Evolutionary conservation across 1,139 yeast species (phyloP).

Genomic region (Scheffersomyces illinoinensis): DNA sequence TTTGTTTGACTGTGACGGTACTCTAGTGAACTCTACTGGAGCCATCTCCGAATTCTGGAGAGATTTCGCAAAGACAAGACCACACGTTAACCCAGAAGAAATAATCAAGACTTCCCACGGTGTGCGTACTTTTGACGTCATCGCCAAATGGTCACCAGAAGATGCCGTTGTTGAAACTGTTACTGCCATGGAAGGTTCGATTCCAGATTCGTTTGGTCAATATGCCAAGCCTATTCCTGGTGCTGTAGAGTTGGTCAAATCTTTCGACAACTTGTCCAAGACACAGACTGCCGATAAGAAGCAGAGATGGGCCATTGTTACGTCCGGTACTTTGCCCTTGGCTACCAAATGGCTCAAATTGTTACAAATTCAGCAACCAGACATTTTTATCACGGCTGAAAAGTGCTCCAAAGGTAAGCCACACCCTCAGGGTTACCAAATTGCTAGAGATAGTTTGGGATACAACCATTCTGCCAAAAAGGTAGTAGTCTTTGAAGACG

Average conservation of each 20-base stretch:
- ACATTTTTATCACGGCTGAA: conserved; percentile 77
- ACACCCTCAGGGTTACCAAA: conserved; percentile 76
- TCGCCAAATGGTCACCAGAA: conserved; percentile 73
- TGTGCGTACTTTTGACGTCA: conserved; percentile 77
- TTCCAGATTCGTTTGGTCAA: conserved; percentile 72
- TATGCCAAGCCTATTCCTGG: conserved; percentile 76
- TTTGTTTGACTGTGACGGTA: conserved; percentile 84
- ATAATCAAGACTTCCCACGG: conserved; percentile 80
- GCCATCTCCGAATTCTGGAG: conserved; percentile 84
- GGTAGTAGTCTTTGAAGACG: conserved; percentile 81
- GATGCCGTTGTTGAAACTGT: conserved; percentile 68
- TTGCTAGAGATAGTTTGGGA: conserved; percentile 62
- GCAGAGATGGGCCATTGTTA: conserved; percentile 79
- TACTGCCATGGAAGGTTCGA: conserved; percentile 66
- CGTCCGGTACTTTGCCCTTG: conserved; percentile 76
- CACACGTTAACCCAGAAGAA: conserved; percentile 68
- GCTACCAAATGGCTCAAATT: conserved; percentile 79
- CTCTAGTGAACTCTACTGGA: conserved; percentile 77
- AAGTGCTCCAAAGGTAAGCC: conserved; percentile 79
- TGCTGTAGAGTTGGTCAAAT: conserved; percentile 61
- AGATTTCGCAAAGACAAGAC: conserved; percentile 66
- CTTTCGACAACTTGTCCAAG: conserved; percentile 46
- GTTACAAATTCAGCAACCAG: conserved; percentile 63
- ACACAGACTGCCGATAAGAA: conserved; percentile 41
- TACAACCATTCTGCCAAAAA: conserved; percentile 45